phyloP scores from a whole-genome alignment of 345 rosid genomes.

The Nasturtium officinale region DNA sequence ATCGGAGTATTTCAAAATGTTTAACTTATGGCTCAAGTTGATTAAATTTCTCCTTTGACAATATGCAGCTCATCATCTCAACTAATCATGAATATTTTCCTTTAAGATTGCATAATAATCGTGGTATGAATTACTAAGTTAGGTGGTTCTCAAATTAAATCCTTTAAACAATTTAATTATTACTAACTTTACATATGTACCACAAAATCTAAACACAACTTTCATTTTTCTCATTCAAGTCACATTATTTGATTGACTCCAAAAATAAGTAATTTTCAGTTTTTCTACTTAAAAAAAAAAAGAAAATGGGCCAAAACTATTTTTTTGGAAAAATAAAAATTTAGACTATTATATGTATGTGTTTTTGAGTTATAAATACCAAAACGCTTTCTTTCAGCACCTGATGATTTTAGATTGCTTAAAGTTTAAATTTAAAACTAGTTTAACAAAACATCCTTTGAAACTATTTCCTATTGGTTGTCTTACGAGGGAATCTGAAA shows the following conservation, averaged over 20 bases:
- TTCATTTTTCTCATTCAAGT: background rate
- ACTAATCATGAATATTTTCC: no score
- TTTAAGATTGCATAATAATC: no score
- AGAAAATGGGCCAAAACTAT: background rate
- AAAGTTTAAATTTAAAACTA: background rate
- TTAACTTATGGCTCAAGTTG: background rate
- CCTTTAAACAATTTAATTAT: background rate
- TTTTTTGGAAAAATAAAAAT: background rate
- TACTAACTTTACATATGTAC: background rate
- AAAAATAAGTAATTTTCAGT: background rate
- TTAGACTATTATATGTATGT: background rate
- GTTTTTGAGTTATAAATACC: background rate
- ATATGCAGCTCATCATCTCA: no score
- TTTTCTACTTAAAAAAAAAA: background rate
- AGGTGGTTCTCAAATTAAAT: background rate
- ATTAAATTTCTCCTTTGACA: background rate
- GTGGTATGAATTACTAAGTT: background rate
- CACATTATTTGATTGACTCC: background rate
- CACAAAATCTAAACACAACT: background rate
- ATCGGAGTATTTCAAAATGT: background rate
- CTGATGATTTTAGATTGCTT: background rate
- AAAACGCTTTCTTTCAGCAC: background rate
- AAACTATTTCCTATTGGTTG: background rate
- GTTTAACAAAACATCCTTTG: background rate
- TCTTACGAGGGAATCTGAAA: constrained; percentile 4